Base-by-base conservation (phyloP, 2,329 filamentous ascomycete species). In the Cylindrodendrum hubeiense region DNA sequence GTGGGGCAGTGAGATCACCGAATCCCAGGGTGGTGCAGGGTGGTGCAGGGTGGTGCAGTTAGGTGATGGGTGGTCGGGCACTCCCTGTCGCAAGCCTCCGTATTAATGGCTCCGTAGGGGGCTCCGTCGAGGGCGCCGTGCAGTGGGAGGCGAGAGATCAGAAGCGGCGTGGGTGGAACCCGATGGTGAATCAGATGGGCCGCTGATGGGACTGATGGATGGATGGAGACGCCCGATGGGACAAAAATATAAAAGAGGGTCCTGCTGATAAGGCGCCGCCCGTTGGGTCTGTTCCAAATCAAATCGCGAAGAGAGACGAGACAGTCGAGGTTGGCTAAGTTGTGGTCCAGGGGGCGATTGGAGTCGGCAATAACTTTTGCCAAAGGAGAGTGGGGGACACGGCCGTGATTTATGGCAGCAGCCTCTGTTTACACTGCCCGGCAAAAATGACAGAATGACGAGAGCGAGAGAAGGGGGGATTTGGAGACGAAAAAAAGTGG, bases 211-310 rank as follows among this genome's bases (percentile, higher is more conserved):
- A 54, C 59, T 34, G 33, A 46, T 55, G n/a, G n/a, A n/a, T n/a
- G n/a, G 43, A 47, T 53, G 55, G 50, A 47, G 21, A 37, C 19
- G 50, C 44, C 46, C 22, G 61, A 68, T 62, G 59, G 41, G 53
- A 65, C 60, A 70, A 71, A 73, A 74, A 72, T 68, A 69, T 39
- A 65, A 74, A 74, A 74, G 69, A 71, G 72, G 72, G 72, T 70
- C 72, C 47, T 62, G 37, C 60, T 73, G 72, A 74, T 74, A 74
- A 74, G 72, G 71, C 66, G 44, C 67, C 67, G 61, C 54, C 60
- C 68, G 70, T 71, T 51, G 41, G 57, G 49, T 61, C 43, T 33
- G 30, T 43, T 58, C 19, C 49, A 56, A 60, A 46, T 56, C 56
- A 43, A 60, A 51, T 56, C 37, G 37, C 22, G 43, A 43, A 47